Conservation (phyloP, 2,329 filamentous ascomycete genomes). For the Penicillium sp. region DNA sequence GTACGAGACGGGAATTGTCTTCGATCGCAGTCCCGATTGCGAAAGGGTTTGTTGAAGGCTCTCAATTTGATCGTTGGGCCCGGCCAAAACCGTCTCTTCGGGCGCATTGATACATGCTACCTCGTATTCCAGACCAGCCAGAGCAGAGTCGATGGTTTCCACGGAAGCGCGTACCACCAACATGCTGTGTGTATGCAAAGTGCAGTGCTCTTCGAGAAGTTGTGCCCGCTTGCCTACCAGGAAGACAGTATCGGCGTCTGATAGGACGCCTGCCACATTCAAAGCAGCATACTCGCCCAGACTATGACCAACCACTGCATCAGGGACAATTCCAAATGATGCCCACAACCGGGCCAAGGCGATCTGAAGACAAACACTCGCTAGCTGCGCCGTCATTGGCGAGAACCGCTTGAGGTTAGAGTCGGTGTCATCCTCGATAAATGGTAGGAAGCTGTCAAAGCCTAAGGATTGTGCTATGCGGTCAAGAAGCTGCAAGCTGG, state of each 20-base stretch:
- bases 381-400: neutral
- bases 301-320: slow-evolving; percentile 31
- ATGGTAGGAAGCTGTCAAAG: neutral
- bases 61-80: neutral
- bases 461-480: neutral
- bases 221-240: slow-evolving; percentile 29
- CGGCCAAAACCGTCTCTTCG: neutral
- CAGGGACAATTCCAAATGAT: slow-evolving; percentile 21
- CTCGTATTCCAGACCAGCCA: neutral
- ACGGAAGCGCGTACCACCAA: neutral
- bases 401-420: neutral
- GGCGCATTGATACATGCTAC: slow-evolving; percentile 5
- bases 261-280: slow-evolving; percentile 27
- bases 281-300: slow-evolving; percentile 37
- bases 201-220: slow-evolving; percentile 23
- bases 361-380: slow-evolving; percentile 11
- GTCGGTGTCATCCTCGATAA: neutral
- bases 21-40: neutral
- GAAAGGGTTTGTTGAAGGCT: neutral
- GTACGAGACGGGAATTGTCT: neutral
- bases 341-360: slow-evolving; percentile 18
- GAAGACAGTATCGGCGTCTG: slow-evolving; percentile 25
- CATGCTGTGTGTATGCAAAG: slow-evolving; percentile 17
- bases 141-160: neutral
- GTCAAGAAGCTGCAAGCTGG: neutral